Evolutionary conservation across 495 filamentous ascomycete species (phyloP), one percentile per base, ranked within the genome.

Genomic region (Terfezia claveryi): DNA sequence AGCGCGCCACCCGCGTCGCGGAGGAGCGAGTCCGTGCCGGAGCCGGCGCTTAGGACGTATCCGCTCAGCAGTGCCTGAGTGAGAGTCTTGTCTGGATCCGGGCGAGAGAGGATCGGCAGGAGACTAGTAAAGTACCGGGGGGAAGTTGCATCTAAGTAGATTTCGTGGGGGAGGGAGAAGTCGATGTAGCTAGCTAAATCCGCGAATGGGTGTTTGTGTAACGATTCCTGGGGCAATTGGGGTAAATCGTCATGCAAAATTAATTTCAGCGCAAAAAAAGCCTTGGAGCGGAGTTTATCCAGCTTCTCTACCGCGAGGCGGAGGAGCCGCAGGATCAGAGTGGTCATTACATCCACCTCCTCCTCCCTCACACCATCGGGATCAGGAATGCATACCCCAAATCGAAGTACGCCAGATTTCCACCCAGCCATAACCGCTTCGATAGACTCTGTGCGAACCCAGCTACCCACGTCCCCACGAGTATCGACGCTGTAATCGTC

Each of bases 401-500:
- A 46, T 23, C 58, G 57, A 38, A 63, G 54, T 16, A 38, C 55
- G 54, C 36, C 61, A 57, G 56, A 38, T 49, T 59, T 57, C 51
- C 68, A 59, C 23, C 56, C 54, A 10, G 61, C 56, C 27, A 57
- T 54, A 0, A 58, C 73, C 2, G 80, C 80, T 58, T 75, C 73
- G 20, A 94, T 73, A 36, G 84, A 88, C 62, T 87, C 82, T 12
- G 86, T 62, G 11, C 91, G 73, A 11, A 89, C 81, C 36, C 82
- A 75, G 2, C 86, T 92, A 4, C 91, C 91, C 54, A 95, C 73
- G 62, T 99, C 91, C 11, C 91, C 92, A 9, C 86, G 74, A 44
- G 83, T 75, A 60, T 83, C 87, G 10, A 83, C 84, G 0, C 84
- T 87, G 59, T 96, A 95, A 63, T 99, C 88, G 54, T 91, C 82